Conservation (phyloP, 1,284 basidiomycete species). For the Dichomitus squalens region DNA sequence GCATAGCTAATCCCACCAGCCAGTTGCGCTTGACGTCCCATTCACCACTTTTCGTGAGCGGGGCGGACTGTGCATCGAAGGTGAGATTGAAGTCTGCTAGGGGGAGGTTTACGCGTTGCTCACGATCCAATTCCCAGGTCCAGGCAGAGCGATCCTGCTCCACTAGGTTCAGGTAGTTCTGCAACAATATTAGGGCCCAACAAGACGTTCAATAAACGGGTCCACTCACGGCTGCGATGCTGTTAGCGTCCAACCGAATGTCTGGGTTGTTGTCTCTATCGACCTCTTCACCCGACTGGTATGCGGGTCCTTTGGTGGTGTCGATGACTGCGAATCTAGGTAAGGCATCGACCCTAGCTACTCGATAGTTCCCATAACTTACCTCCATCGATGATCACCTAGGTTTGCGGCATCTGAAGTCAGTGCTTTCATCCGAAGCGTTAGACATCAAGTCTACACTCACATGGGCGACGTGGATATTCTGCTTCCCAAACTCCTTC, state of each 20-base stretch:
- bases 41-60: constrained; percentile 51
- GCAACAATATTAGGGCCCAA: background rate
- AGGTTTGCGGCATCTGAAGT: background rate
- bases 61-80: constrained; percentile 3
- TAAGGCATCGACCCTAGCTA: background rate
- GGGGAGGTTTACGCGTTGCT: too few relatives aligned
- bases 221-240: constrained; percentile 63
- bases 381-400: constrained; percentile 44
- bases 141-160: constrained; percentile 48
- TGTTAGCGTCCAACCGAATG: constrained; percentile 55
- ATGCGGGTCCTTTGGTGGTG: constrained; percentile 42
- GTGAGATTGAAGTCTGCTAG: background rate
- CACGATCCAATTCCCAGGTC: constrained; percentile 52
- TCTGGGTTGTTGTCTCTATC: constrained; percentile 50
- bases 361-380: background rate
- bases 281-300: constrained; percentile 22
- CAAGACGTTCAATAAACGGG: too few relatives aligned
- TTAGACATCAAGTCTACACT: background rate
- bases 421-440: too few relatives aligned
- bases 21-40: too few relatives aligned
- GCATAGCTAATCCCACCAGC: too few relatives aligned
- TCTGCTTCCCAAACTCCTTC: constrained; percentile 78
- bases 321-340: constrained; percentile 42
- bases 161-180: constrained; percentile 44
- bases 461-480: constrained; percentile 61